Base-by-base conservation (phyloP, 2,329 filamentous ascomycete genomes). In the Alternaria longipes region DNA sequence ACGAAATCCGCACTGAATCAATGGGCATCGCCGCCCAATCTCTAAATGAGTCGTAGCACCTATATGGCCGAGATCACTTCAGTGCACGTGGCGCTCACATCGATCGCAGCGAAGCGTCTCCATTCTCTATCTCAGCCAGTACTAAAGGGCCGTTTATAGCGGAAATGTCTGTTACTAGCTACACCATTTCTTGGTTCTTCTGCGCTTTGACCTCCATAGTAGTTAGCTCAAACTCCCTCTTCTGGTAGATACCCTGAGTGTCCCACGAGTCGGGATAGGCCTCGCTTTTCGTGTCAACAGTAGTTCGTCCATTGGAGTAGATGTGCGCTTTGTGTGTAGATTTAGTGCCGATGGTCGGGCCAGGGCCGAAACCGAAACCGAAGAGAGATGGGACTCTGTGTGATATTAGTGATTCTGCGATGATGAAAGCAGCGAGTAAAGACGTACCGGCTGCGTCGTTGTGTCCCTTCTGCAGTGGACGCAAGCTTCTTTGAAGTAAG, bases 401-500 rank as follows among this genome's bases (percentile, higher is more conserved):
- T 41, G n/a, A 8, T 45, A 34, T 59, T 42, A 38, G 41, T n/a
- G 38, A 7, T 47, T 18, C 44, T 50, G 52, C 9, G 30, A 34
- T 18, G 8, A n/a, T 28, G 30, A 45, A 12, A 24, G 18, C 20
- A 50, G 20, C 20, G n/a, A 34, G 26, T n/a, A 14, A 47, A 44
- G 12, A 62, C 59, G 20, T 60, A 63, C 51, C 66, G 71, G 60
- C 67, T 72, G 38, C 60, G 61, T 26, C 57, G 60, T 18, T 42
- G 54, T 18, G 66, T 63, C 34, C 54, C 56, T 11, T 59, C 46
- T 28, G 40, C 49, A 30, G 59, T 56, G 2, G 72, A 75, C 4
- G 64, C 62, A 47, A 78, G 34, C 57, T 69, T 73, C 46, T 69
- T 77, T 4, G 77, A 80, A 3, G 77, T 78, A 28, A 82, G 58